phyloP scores from a whole-genome alignment of 1,284 basidiomycete species.

The Ustilago bromivora region DNA sequence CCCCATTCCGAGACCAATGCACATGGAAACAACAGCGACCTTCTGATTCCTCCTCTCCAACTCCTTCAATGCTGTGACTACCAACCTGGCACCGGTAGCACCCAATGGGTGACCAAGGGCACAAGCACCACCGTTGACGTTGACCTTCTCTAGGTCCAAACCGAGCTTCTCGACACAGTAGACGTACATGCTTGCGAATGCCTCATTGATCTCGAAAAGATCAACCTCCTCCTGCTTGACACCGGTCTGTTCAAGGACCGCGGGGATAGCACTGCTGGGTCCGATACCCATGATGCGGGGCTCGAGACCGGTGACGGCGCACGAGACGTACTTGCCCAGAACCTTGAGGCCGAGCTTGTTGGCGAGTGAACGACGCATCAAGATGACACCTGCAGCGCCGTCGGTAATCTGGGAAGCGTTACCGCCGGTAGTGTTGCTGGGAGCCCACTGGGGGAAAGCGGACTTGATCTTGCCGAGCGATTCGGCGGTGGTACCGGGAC shows the following conservation, averaged over 20 bases:
- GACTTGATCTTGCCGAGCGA: constrained; percentile 77
- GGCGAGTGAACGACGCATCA: constrained; percentile 88
- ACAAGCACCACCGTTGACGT: constrained; percentile 90
- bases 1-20: constrained; percentile 80
- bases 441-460: constrained; percentile 90
- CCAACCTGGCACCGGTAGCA: constrained; percentile 86
- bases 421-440: constrained; percentile 83
- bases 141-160: constrained; percentile 75
- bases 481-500: constrained; percentile 81
- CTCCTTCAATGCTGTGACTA: constrained; percentile 88
- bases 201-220: constrained; percentile 88
- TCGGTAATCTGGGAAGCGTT: constrained; percentile 87
- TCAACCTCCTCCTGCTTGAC: constrained; percentile 81
- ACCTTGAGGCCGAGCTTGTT: constrained; percentile 81
- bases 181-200: constrained; percentile 59
- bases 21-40: constrained; percentile 87
- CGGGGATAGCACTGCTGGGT: constrained; percentile 54
- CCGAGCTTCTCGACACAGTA: constrained; percentile 82
- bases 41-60: constrained; percentile 81
- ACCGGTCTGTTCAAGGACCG: constrained; percentile 75
- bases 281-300: constrained; percentile 85
- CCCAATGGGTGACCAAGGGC: constrained; percentile 88
- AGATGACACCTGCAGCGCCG: constrained; percentile 83
- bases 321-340: constrained; percentile 82
- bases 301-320: constrained; percentile 78